A percentile compares a stretch with the other conserved stretches of the same genome.
Evolutionary conservation across 2,329 filamentous ascomycete species (phyloP).

Genomic region (Monosporascus sp.): DNA sequence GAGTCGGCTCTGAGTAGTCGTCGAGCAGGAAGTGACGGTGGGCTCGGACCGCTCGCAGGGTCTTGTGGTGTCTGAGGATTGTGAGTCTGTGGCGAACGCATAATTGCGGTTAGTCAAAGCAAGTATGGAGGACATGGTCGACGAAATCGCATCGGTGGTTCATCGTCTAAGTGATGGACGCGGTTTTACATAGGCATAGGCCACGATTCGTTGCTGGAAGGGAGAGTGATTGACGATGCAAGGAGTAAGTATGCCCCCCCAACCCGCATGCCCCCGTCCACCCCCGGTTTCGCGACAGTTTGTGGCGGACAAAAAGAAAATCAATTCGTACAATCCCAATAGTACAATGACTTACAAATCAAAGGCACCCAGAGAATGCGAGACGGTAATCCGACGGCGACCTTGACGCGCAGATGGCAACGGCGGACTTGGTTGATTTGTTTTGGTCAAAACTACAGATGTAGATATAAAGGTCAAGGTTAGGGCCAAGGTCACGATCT

Average conservation of each 20-base stretch:
- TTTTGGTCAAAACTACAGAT: neutral
- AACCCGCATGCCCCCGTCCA: neutral
- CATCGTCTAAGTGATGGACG: too few relatives aligned
- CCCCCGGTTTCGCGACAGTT: neutral
- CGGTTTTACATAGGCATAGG: too few relatives aligned
- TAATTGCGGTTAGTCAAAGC: constrained; percentile 11
- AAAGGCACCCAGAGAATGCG: neutral
- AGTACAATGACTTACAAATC: neutral
- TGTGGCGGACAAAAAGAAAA: neutral
- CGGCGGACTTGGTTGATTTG: neutral
- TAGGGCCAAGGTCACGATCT: neutral
- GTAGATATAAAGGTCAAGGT: neutral
- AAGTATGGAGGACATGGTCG: too few relatives aligned
- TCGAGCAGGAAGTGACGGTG: constrained; percentile 13
- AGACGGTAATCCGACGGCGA: neutral
- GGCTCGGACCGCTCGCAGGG: constrained; percentile 15
- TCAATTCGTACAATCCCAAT: neutral
- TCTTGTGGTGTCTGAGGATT: constrained; percentile 12
- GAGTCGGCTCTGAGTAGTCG: constrained; percentile 7
- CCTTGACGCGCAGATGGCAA: neutral
- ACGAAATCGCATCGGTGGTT: too few relatives aligned
- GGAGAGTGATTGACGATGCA: neutral
- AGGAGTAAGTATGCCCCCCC: neutral
- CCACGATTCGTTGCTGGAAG: too few relatives aligned
- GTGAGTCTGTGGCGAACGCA: constrained; percentile 16